Evolutionary conservation across 2,329 filamentous ascomycete genomes (phyloP).

Genomic region (Colletotrichum cuscutae): DNA sequence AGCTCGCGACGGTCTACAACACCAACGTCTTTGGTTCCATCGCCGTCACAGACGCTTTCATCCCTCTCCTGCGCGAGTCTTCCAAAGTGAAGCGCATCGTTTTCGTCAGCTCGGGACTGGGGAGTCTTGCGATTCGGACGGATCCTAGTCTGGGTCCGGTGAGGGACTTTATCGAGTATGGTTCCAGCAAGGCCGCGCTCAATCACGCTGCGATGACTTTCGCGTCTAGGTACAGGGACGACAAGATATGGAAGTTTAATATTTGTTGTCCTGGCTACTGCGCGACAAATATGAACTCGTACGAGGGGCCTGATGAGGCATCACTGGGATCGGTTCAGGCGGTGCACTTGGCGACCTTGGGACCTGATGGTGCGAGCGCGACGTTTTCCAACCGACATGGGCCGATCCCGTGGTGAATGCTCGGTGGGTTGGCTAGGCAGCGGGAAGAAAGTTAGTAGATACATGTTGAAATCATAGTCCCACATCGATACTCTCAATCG

Average conservation of each 20-base stretch:
- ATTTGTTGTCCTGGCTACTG: conserved; percentile 29
- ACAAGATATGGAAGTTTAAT: conserved; percentile 25
- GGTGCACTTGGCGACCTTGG: conserved; percentile 21
- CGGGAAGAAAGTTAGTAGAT: background rate
- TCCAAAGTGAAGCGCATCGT: conserved; percentile 11
- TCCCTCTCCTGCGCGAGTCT: conserved; percentile 45
- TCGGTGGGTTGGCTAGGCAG: too few species aligned
- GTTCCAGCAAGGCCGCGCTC: conserved; percentile 26
- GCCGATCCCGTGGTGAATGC: background rate
- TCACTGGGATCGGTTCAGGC: conserved; percentile 23
- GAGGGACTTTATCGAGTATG: conserved; percentile 10
- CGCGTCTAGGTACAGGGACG: conserved; percentile 1
- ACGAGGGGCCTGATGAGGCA: conserved; percentile 9
- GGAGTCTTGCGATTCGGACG: conserved; percentile 11
- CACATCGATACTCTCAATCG: too few species aligned
- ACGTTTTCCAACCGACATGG: conserved; percentile 25
- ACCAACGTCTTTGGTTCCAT: conserved; percentile 69
- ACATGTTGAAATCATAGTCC: background rate
- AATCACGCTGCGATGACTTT: conserved; percentile 23
- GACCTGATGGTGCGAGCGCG: conserved; percentile 2
- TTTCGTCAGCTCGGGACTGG: conserved; percentile 23
- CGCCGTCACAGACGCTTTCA: conserved; percentile 58
- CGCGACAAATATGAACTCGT: conserved; percentile 21
- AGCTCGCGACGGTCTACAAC: conserved; percentile 65
- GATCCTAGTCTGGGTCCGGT: background rate